Evolutionary conservation across 106 monocot genomes (phyloP), one percentile per base, ranked within the genome.

Genomic region (Platanthera guangdongensis): DNA sequence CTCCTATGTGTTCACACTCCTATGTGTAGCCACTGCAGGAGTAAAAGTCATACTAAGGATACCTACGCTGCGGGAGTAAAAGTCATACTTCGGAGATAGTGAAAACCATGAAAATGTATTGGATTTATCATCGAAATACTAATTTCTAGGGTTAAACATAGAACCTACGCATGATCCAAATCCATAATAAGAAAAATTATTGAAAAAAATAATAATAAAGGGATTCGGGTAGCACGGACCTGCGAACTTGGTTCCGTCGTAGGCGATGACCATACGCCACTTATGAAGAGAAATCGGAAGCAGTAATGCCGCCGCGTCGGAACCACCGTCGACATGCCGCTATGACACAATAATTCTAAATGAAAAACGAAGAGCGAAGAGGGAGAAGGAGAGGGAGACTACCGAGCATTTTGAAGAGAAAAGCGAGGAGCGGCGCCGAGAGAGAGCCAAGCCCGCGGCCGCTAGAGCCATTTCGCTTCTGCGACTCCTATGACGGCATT

Each of bases 201-300:
- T 67, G 67, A 70, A 52, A 69, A 28, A 46, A 76, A 39, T n/a
- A 25, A 25, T 25, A 39, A 39, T 47, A 21, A 54, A 19, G 9
- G 73, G 73, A 4, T 60, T 70, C 21, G 71, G 53, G 59, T n/a
- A 18, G 4, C 6, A 70, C 3, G 3, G 51, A 91, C 91, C 91
- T 86, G 83, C 74, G 68, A 91, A 91, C 47, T 82, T 91, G 22
- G 84, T 84, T 12, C 91, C 91, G 50, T 91, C 91, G 60, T 91
- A 91, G 10, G 91, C 79, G 50, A 91, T 86, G 59, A 91, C 88
- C 88, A 91, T 79, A 55, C 91, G 30, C 91, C 91, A 91, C 74
- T 88, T 91, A 71, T 88, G 76, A 69, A 39, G 48, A 16, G 68
- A 51, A 46, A 18, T 45, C 12, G 82, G 45, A 14, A 74, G 30